These are phyloP conservation scores for Knoxia roxburghii DNA, from an alignment of 257 asterid genomes.

Conservation along the genomic window DNA sequence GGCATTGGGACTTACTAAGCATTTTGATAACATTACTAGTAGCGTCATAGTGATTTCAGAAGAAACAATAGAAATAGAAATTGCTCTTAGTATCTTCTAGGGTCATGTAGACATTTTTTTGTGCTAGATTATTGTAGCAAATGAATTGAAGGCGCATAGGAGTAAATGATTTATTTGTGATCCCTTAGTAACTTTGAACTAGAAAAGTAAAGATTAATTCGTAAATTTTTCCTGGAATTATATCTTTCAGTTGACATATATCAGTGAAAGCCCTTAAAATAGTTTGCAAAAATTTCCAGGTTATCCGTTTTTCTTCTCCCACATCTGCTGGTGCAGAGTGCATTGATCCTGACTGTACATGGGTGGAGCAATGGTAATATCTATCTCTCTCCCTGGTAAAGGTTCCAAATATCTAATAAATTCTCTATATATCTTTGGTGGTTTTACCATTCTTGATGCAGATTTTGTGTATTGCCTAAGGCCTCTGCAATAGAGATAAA, in stretches of 20 bases:
- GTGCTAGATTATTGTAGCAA: background rate
- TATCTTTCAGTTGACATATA: background rate
- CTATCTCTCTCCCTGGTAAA: background rate
- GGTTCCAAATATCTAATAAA: constrained; percentile 4
- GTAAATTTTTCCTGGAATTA: background rate
- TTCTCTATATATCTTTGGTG: background rate
- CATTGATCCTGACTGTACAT: constrained; percentile 80
- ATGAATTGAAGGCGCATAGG: background rate
- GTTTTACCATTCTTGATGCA: background rate
- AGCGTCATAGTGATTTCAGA: background rate
- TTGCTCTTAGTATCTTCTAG: background rate
- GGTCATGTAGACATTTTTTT: background rate
- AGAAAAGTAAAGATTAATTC: background rate
- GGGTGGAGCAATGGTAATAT: constrained; percentile 95
- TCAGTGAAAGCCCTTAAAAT: background rate
- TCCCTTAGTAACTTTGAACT: background rate
- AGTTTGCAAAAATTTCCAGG: constrained; percentile 47
- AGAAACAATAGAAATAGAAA: background rate
- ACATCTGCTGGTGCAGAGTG: constrained; percentile 97
- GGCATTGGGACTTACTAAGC: background rate
- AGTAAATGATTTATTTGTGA: background rate
- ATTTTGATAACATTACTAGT: background rate
- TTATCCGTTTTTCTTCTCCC: constrained; percentile 74
- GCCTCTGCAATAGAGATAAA: background rate
- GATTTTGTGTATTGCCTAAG: background rate